Evolutionary conservation across 371 early-diverging fungal species (phyloP), one percentile per base, ranked within the genome.

Genomic region (Apophysomyces trapeziformis): DNA sequence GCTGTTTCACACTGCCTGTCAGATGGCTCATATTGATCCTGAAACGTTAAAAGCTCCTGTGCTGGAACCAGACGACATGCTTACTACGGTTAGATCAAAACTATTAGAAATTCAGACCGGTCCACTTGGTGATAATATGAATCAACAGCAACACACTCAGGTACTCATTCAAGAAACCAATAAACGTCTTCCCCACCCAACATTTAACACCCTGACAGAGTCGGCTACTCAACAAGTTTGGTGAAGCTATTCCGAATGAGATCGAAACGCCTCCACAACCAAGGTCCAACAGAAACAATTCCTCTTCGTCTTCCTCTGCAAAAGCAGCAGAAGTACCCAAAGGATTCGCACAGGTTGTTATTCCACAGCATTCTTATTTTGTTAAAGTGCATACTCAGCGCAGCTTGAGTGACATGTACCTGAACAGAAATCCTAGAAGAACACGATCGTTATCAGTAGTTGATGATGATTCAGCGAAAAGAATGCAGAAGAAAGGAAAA

Each of bases 311-410:
- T 9, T 21, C 54, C 21, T 50, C 21, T 11, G n/a, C 21, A 18
- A 73, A 72, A 47, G 46, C 69, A 18, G 66, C 66, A 35, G 71
- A 70, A 39, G 68, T 61, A 37, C 73, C 77, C 8, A 79, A 79
- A 60, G 74, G 76, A 9, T 73, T 68, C 56, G 58, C 76, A 6
- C 68, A 71, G 5, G 75, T 79, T 26, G 73, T 73, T 0, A 68
- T 79, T 26, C 74, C 74, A 13, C 68, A 75, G n/a, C 75, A 77
- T 50, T 66, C 66, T 1, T 76, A 69, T 35, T 65, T 73, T 21
- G 71, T 77, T 35, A 75, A 74, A 45, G 74, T 80, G 64, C 72
- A 80, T 56, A 72, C 70, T 32, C 77, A 80, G 39, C 70, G 73
- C 21, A 63, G 68, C 32, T 60, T 66, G 21, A 72, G 60, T 38